Evolutionary conservation across 495 filamentous ascomycete genomes (phyloP).

Genomic region (Neurospora terricola): DNA sequence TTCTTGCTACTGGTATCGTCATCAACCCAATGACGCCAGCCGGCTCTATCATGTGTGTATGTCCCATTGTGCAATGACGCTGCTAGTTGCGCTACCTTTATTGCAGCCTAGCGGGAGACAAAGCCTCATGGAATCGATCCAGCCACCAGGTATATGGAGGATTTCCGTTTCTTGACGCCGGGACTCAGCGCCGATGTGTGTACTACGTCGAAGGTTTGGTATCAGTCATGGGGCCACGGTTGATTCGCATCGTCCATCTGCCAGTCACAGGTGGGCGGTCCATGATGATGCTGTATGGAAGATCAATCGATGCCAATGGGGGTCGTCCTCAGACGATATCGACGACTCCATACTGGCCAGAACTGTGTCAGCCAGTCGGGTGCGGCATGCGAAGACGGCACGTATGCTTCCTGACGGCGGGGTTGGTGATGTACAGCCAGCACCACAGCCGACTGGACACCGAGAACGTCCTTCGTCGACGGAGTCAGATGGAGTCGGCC

Average conservation of each 20-base stretch:
- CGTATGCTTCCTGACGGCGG: background rate
- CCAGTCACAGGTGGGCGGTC: background rate
- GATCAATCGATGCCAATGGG: background rate
- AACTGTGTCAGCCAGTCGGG: background rate
- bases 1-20: background rate
- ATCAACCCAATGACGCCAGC: background rate
- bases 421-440: background rate
- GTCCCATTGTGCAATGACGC: background rate
- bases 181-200: background rate
- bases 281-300: background rate
- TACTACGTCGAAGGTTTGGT: background rate
- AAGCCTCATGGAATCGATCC: background rate
- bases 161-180: background rate
- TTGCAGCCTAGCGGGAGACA: background rate
- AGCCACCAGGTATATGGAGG: background rate
- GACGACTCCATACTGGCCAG: background rate
- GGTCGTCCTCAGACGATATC: background rate
- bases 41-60: background rate
- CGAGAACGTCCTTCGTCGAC: background rate
- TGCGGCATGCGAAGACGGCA: background rate
- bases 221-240: background rate
- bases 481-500: background rate
- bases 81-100: background rate
- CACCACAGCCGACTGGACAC: background rate
- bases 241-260: background rate